These are phyloP conservation scores for Toxicodendron radicans DNA, from an alignment of 345 rosid genomes.

Conservation along the genomic window DNA sequence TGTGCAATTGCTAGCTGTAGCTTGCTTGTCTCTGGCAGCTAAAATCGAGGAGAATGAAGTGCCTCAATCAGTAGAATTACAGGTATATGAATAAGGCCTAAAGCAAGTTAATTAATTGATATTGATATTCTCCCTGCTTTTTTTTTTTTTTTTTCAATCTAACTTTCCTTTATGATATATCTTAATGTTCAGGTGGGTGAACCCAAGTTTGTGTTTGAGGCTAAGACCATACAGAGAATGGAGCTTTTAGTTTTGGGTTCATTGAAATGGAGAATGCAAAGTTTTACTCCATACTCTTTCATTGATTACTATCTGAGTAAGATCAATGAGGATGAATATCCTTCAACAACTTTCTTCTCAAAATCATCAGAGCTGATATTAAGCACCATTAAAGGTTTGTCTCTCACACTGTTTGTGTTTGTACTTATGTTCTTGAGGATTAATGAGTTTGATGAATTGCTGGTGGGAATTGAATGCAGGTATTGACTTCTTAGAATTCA, in stretches of 20 bases:
- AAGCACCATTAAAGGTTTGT: constrained; percentile 52
- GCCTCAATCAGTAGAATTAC: constrained; percentile 51
- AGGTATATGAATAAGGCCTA: constrained; percentile 37
- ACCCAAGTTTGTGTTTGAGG: constrained; percentile 50
- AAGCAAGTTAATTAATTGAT: background rate
- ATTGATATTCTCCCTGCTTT: background rate
- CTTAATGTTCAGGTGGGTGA: constrained; percentile 46
- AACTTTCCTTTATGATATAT: constrained; percentile 4
- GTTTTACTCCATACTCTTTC: constrained; percentile 56
- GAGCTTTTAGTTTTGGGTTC: constrained; percentile 58
- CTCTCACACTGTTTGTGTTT: constrained; percentile 4
- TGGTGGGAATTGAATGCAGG: constrained; percentile 60
- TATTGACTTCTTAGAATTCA: constrained; percentile 74
- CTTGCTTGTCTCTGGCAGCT: constrained; percentile 72
- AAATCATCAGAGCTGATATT: constrained; percentile 52
- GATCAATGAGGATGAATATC: constrained; percentile 42
- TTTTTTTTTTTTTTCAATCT: constrained; percentile 6
- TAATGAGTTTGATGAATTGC: constrained; percentile 30
- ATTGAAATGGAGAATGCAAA: constrained; percentile 69
- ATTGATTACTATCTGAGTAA: constrained; percentile 46
- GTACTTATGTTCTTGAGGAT: constrained; percentile 17
- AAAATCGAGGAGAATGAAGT: constrained; percentile 67
- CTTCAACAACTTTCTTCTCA: constrained; percentile 29
- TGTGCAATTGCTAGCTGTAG: constrained; percentile 59
- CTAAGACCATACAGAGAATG: constrained; percentile 62